These are phyloP conservation scores for Phytopythium mirpurense DNA, from an alignment of 352 stramenopile genomes.

Conservation along the genomic window DNA sequence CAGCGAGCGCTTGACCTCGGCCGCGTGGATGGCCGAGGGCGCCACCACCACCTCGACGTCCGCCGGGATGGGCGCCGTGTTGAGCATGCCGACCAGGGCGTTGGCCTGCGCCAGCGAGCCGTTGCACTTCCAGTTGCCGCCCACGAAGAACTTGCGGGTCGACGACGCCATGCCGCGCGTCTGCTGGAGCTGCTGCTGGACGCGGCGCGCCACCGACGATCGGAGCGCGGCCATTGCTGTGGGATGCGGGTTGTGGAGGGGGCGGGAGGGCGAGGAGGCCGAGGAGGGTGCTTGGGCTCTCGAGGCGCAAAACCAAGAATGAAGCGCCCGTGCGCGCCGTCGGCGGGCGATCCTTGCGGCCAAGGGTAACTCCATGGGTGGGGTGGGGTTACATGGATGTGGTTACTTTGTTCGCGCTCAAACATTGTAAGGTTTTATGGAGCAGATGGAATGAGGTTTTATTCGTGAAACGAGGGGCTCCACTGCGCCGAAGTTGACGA, in stretches of 20 bases:
- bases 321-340: background rate
- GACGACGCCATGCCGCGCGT: slow-evolving; percentile 57
- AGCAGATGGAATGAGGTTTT: background rate
- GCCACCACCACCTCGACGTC: slow-evolving; percentile 96
- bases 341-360: too few relatives aligned
- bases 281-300: slow-evolving; percentile 6
- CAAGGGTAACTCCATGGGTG: too few relatives aligned
- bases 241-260: slow-evolving; percentile 17
- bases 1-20: slow-evolving; percentile 53
- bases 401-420: too few relatives aligned
- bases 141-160: slow-evolving; percentile 97
- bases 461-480: background rate
- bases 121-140: slow-evolving; percentile 99
- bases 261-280: slow-evolving; percentile 3
- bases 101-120: slow-evolving; percentile 61
- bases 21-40: slow-evolving; percentile 90
- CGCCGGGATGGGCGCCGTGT: slow-evolving; percentile 74
- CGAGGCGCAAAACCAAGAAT: slow-evolving; percentile 45
- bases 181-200: slow-evolving; percentile 29
- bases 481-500: too few relatives aligned
- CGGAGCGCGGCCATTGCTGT: slow-evolving; percentile 44
- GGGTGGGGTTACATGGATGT: background rate
- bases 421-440: background rate
- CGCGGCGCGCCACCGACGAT: slow-evolving; percentile 12
- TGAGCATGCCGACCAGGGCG: slow-evolving; percentile 75